Percentiles rank a stretch among this genome's conserved stretches.
Evolutionary conservation across 129 eudicot genomes (phyloP).

Genomic region (Flaveria brownii): DNA sequence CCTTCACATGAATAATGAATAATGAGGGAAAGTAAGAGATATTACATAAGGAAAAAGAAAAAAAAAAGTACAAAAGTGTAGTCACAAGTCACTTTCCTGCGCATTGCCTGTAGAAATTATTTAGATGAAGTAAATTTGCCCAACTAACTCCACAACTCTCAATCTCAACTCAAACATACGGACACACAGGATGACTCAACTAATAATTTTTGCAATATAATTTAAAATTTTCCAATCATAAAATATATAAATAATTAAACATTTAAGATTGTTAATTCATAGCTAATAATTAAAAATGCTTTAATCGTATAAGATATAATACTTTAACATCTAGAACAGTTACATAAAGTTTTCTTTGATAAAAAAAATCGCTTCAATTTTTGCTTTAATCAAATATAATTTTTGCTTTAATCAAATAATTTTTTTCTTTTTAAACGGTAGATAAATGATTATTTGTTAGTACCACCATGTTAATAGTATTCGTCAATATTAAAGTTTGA

Average conservation of each 20-base stretch:
- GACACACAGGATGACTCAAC: not conserved
- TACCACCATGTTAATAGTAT: no score
- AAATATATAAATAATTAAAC: not conserved
- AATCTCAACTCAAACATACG: constrained; percentile 7
- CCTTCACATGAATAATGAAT: not conserved
- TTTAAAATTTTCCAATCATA: not conserved
- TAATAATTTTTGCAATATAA: no score
- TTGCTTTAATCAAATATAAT: no score
- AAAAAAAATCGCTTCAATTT: no score
- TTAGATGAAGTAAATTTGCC: constrained; percentile 42
- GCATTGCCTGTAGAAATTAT: constrained; percentile 28
- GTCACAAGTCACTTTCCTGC: constrained; percentile 39
- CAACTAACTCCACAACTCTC: constrained; percentile 31
- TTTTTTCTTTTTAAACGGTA: no score
- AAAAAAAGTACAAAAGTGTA: constrained; percentile 32
- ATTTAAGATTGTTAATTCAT: not conserved
- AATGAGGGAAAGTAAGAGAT: not conserved
- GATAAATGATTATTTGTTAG: no score
- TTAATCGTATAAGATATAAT: not conserved
- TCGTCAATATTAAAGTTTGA: no score
- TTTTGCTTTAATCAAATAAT: no score
- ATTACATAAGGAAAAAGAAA: not conserved
- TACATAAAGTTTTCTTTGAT: not conserved
- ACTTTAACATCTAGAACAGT: not conserved
- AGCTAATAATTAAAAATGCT: no score